phyloP scores from a whole-genome alignment of 2,329 filamentous ascomycete species.

The Ascosphaera aggregata region DNA sequence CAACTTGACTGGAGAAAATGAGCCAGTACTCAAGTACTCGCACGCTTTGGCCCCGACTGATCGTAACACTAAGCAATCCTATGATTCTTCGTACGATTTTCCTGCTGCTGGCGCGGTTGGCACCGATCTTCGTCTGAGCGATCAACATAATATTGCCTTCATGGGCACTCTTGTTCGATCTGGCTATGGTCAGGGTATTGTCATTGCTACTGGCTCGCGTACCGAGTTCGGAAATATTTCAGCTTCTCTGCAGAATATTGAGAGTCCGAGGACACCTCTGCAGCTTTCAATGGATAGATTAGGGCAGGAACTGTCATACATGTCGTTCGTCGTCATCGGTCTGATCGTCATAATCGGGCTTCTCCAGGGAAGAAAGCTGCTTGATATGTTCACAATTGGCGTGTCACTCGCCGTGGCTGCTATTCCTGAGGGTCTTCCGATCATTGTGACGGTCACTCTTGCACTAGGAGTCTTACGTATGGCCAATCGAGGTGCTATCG shows the following conservation, averaged over 20 bases:
- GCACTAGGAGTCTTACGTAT: constrained; percentile 89
- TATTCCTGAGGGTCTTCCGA: constrained; percentile 86
- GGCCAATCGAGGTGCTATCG: constrained; percentile 87
- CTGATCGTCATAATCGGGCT: constrained; percentile 82
- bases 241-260: constrained; percentile 78
- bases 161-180: constrained; percentile 95
- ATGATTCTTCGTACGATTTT: constrained; percentile 30
- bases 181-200: constrained; percentile 82
- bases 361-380: constrained; percentile 63
- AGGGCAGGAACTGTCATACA: constrained; percentile 86
- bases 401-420: constrained; percentile 91
- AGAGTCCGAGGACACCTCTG: constrained; percentile 79
- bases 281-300: constrained; percentile 96
- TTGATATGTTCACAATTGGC: constrained; percentile 95
- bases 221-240: constrained; percentile 96
- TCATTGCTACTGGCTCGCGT: constrained; percentile 83
- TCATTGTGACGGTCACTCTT: constrained; percentile 93
- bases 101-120: constrained; percentile 34
- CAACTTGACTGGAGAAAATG: constrained; percentile 90
- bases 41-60: constrained; percentile 28
- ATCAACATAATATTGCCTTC: constrained; percentile 79
- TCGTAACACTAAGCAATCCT: constrained; percentile 21
- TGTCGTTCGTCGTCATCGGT: constrained; percentile 84
- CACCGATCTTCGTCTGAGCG: constrained; percentile 44
- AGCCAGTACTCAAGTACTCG: constrained; percentile 60